phyloP scores from a whole-genome alignment of 1,284 basidiomycete genomes.

The Ustilago esculenta region DNA sequence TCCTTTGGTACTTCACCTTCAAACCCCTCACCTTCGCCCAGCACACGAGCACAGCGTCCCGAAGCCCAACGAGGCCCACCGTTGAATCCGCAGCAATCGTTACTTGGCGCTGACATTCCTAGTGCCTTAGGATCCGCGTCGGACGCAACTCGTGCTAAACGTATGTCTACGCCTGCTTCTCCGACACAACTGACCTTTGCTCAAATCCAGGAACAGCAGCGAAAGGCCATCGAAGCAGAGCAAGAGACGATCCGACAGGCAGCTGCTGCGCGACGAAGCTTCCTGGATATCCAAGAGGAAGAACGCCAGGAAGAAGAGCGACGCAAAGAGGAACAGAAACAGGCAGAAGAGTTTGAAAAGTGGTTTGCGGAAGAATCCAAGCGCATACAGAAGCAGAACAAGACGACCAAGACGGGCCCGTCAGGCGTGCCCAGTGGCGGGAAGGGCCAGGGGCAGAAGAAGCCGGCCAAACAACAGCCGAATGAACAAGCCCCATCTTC shows the following conservation, averaged over 20 bases:
- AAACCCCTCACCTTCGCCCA: background rate
- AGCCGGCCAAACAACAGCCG: slow-evolving; percentile 9
- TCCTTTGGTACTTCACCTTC: slow-evolving; percentile 27
- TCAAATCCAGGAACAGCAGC: slow-evolving; percentile 63
- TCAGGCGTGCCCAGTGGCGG: slow-evolving; percentile 6
- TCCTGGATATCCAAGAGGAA: slow-evolving; percentile 61
- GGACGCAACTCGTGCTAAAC: slow-evolving; percentile 3
- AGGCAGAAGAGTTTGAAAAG: slow-evolving; percentile 61
- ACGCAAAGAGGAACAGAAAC: slow-evolving; percentile 47
- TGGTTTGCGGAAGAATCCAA: slow-evolving; percentile 65
- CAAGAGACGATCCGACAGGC: slow-evolving; percentile 37
- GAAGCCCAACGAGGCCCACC: slow-evolving; percentile 20
- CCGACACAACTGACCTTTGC: slow-evolving; percentile 50
- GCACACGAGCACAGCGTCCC: background rate
- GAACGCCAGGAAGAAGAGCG: slow-evolving; percentile 53
- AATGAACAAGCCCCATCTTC: slow-evolving; percentile 1
- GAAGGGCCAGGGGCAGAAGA: slow-evolving; percentile 28
- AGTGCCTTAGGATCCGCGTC: slow-evolving; percentile 8
- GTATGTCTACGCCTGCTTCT: slow-evolving; percentile 12
- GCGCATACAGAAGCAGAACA: slow-evolving; percentile 50
- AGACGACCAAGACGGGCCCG: slow-evolving; percentile 5
- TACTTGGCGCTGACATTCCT: slow-evolving; percentile 3
- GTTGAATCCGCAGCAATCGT: slow-evolving; percentile 19
- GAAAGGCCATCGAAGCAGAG: slow-evolving; percentile 27
- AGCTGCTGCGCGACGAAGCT: slow-evolving; percentile 42